phyloP scores from a whole-genome alignment of 768 basidiomycete species.

The Panus rudis region DNA sequence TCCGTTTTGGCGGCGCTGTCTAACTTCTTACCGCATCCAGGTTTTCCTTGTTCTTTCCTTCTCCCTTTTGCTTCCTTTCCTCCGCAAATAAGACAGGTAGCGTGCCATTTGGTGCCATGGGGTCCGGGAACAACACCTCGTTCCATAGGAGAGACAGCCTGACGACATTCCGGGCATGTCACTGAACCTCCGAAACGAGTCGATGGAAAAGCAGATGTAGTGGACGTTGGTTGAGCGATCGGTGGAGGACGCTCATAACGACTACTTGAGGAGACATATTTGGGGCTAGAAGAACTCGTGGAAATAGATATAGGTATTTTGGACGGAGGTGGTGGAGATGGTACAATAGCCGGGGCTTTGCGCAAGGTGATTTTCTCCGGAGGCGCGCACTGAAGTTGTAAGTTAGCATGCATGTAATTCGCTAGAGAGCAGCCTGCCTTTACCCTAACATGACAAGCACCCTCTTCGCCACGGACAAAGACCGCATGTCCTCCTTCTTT shows the following conservation, averaged over 20 bases:
- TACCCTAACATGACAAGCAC: slow-evolving; percentile 65
- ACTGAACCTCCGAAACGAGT: slow-evolving; percentile 50
- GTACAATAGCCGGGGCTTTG: slow-evolving; percentile 8
- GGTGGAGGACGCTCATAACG: slow-evolving; percentile 33
- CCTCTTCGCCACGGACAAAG: slow-evolving; percentile 60
- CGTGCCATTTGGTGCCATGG: slow-evolving; percentile 76
- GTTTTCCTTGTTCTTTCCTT: slow-evolving; percentile 47
- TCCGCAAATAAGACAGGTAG: slow-evolving; percentile 71
- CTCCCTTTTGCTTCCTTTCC: slow-evolving; percentile 48
- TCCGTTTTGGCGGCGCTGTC: slow-evolving; percentile 80
- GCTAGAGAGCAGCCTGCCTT: slow-evolving; percentile 9
- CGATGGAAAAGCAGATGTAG: slow-evolving; percentile 27
- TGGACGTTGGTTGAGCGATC: slow-evolving; percentile 29
- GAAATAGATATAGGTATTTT: slow-evolving; percentile 1
- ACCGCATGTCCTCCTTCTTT: slow-evolving; percentile 52
- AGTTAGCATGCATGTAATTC: background rate
- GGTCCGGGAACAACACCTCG: slow-evolving; percentile 81
- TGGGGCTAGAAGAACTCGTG: slow-evolving; percentile 7
- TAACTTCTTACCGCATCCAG: slow-evolving; percentile 77
- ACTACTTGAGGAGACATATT: slow-evolving; percentile 28
- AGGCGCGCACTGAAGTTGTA: slow-evolving; percentile 35
- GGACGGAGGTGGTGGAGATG: slow-evolving; percentile 7
- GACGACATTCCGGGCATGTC: slow-evolving; percentile 71
- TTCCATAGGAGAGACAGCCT: slow-evolving; percentile 76
- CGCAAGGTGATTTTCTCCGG: slow-evolving; percentile 35